Evolutionary conservation across 2,329 filamentous ascomycete genomes (phyloP), one percentile per base, ranked within the genome.

Genomic region (Dactylellina cionopaga): DNA sequence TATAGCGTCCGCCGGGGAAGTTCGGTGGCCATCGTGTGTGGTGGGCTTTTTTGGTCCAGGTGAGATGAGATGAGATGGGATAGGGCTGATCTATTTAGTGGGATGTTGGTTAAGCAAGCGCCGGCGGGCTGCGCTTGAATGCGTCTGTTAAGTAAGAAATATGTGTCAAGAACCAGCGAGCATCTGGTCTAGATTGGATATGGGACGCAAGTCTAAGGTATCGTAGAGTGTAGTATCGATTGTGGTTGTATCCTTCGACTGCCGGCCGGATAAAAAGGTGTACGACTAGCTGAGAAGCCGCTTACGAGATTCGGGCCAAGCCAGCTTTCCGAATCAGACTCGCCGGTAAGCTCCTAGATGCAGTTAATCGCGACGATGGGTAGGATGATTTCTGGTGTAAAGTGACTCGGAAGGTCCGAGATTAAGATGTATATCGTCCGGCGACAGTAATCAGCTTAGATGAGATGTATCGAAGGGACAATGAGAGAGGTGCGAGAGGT

Each of bases 1-100:
- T 77, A 77, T 10, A 77, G 64, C 22, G 70, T 74, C 27, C 76
- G 71, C 19, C 65, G 25, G 11, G 65, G 56, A 25, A 70, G 65
- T 46, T 70, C 65, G 46, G 47, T 25, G 17, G 65, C 55, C 65
- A 62, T 70, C 17, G 19, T 54, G n/a, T n/a, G n/a, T n/a, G n/a
- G n/a, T 11, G n/a, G 44, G 6, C 22, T 15, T 51, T 17, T 31
- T 47, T 47, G 19, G 19, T 7, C 5, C 3, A 7, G 43, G 39
- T 43, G 13, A 11, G 19, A 22, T 17, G 46, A 49, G 46, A 15
- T 49, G 22, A 49, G 24, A n/a, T 17, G 47, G 22, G 47, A 29
- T 25, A 47, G n/a, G n/a, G n/a, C n/a, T n/a, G n/a, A n/a, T n/a
- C n/a, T n/a, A n/a, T n/a, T n/a, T n/a, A n/a, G n/a, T n/a, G n/a